Base-by-base conservation (phyloP, 2,329 filamentous ascomycete genomes). In the Tolypocladium tundrense region DNA sequence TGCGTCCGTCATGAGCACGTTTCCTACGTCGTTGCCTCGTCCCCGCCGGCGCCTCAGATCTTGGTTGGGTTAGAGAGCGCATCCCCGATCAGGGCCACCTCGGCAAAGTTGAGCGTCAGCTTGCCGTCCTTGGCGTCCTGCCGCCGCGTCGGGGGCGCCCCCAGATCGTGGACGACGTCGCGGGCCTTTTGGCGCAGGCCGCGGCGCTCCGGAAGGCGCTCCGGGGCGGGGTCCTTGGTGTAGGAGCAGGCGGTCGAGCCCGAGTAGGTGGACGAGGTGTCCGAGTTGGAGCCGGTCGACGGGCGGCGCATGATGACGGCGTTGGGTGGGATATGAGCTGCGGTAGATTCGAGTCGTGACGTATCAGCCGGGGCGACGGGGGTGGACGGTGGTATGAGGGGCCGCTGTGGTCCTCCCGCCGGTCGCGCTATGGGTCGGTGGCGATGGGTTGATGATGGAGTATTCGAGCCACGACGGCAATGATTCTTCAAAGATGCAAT, bases 121-220 rank as follows among this genome's bases (percentile, higher is more conserved):
- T 63, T 70, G 41, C 70, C 70, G 14, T 66, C 67, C 62, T 66
- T 69, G 55, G 63, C 68, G 58, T 72, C 69, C 57, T 70, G 67
- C 53, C 68, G 61, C 35, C 60, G 57, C 14, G 69, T 72, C 1
- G 69, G 69, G 50, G 70, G 70, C 35, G 61, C 66, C 55, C 70
- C 69, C 54, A 72, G 63, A 54, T 71, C 69, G 54, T 68, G 63
- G 37, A 71, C 63, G 55, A 71, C 65, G 52, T 70, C 69, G 59
- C 69, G 69, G 19, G 70, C 69, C 57, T 67, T 68, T 57, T 71
- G 67, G 52, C 68, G 67, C 58, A 70, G 60, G 54, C 67, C 66
- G 52, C 67, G 61, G 8, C 50, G 53, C 33, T 51, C 56, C 53
- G 60, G 48, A 10, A 60, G 54, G 35, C 57, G 53, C 14, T 55